phyloP scores from a whole-genome alignment of 1,139 yeast genomes.

The Debaryomyces sp. region DNA sequence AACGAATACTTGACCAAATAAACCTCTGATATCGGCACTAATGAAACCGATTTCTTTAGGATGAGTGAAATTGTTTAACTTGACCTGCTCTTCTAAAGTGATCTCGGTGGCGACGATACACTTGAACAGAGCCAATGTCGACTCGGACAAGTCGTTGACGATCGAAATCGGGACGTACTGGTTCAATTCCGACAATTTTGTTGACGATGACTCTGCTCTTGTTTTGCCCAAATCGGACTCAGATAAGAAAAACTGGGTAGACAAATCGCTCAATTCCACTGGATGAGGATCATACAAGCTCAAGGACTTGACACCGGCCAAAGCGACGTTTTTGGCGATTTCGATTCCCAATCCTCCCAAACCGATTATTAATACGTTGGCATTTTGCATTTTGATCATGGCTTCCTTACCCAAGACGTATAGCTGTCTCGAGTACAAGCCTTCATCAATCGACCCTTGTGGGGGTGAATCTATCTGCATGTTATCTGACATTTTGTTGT shows the following conservation, averaged over 20 bases:
- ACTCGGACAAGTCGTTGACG: slow-evolving; percentile 53
- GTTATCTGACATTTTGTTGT: slow-evolving; percentile 27
- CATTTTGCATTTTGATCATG: slow-evolving; percentile 93
- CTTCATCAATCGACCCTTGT: slow-evolving; percentile 71
- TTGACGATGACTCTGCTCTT: slow-evolving; percentile 73
- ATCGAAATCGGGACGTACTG: slow-evolving; percentile 88
- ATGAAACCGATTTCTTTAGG: slow-evolving; percentile 74
- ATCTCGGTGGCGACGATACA: slow-evolving; percentile 84
- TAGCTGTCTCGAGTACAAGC: slow-evolving; percentile 92
- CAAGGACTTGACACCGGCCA: slow-evolving; percentile 95
- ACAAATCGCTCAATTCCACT: slow-evolving; percentile 69
- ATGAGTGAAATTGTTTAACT: slow-evolving; percentile 77
- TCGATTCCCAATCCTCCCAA: slow-evolving; percentile 91
- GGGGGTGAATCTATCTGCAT: slow-evolving; percentile 64
- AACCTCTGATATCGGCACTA: slow-evolving; percentile 79
- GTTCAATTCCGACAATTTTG: slow-evolving; percentile 77
- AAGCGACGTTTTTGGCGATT: slow-evolving; percentile 92
- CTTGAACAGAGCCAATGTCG: slow-evolving; percentile 60
- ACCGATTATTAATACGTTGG: slow-evolving; percentile 87
- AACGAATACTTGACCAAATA: slow-evolving; percentile 86
- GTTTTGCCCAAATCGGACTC: slow-evolving; percentile 72
- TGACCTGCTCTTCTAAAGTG: slow-evolving; percentile 71
- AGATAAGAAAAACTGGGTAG: slow-evolving; percentile 84
- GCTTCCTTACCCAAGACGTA: slow-evolving; percentile 96
- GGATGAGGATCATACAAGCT: slow-evolving; percentile 83